Evolutionary conservation across 2,329 filamentous ascomycete species (phyloP), one percentile per base, ranked within the genome.

Genomic region (Alternaria gaisen): DNA sequence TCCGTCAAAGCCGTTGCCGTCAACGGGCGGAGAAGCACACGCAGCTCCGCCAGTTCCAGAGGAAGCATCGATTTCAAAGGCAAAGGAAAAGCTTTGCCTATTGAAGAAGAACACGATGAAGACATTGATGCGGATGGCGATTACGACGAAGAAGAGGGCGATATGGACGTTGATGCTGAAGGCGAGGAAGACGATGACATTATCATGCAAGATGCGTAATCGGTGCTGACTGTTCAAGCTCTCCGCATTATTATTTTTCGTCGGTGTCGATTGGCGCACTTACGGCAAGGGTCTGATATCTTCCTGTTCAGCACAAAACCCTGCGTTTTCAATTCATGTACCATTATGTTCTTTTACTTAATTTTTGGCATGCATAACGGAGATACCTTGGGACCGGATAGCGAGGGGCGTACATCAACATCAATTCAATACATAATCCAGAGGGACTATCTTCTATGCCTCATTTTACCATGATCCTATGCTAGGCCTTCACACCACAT

Each of bases 51-150:
- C 20, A 73, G 74, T 60, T 70, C 70, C 7, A 70, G 69, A 11
- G 66, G 67, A 10, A 79, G 61, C 16, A 72, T 65, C 54, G 70
- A 57, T 40, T 55, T 59, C 24, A 75, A 72, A 44, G 70, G 70
- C 3, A 78, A 78, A 41, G 72, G 67, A 4, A 73, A 67, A 36
- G 61, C 66, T 3, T 36, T 70, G 22, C 51, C 60, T 3, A 71
- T 70, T 38, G 74, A 77, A 10, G 74, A 74, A 38, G 75, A 75
- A 32, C 69, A 69, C 3, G 72, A 67, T 18, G 71, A 74, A 48
- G 72, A 75, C 40, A 61, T 75, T 28, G 72, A 70, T 60, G 66
- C 58, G 10, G 59, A 62, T 41, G 59, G 59, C 16, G 59, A 62
- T 2, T 61, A 58, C 12, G 55, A 58, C 10, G 53, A 61, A 8